Evolutionary conservation across 2,329 filamentous ascomycete genomes (phyloP).

Genomic region (Amylocarpus encephaloides): DNA sequence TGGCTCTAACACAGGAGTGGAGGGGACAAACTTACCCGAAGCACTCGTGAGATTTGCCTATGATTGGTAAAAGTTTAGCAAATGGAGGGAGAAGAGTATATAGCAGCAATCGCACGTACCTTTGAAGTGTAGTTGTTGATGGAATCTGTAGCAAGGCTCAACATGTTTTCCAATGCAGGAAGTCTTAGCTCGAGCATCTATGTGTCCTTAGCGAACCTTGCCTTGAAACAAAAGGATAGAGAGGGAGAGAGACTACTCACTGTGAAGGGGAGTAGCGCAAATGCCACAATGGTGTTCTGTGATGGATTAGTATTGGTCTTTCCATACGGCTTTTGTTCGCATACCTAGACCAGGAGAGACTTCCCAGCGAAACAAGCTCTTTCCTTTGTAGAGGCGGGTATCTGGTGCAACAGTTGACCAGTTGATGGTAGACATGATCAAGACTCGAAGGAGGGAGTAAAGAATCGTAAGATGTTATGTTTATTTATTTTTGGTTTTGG

Average conservation of each 20-base stretch:
- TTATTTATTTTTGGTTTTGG: neutral
- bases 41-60: constrained; percentile 10
- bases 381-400: constrained; percentile 27
- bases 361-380: constrained; percentile 28
- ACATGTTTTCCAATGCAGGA: constrained; percentile 31
- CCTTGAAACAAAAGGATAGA: too few relatives aligned
- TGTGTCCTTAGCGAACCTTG: neutral
- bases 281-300: constrained; percentile 31
- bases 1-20: neutral
- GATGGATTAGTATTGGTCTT: constrained; percentile 10
- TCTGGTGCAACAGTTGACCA: constrained; percentile 26
- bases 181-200: constrained; percentile 28
- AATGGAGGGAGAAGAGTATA: neutral
- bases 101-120: constrained; percentile 18
- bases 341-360: constrained; percentile 29
- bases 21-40: neutral
- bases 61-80: constrained; percentile 1
- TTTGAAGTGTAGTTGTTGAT: constrained; percentile 31
- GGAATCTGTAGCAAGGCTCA: constrained; percentile 31
- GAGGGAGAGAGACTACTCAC: constrained; percentile 10
- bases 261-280: constrained; percentile 28
- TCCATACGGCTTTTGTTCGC: neutral
- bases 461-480: neutral
- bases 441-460: neutral
- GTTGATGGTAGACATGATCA: constrained; percentile 17